A percentile compares a stretch with the other conserved stretches of the same genome.
These are phyloP conservation scores for Saccharomycopsis microspora DNA, from an alignment of 805 yeast species.

Conservation along the genomic window DNA sequence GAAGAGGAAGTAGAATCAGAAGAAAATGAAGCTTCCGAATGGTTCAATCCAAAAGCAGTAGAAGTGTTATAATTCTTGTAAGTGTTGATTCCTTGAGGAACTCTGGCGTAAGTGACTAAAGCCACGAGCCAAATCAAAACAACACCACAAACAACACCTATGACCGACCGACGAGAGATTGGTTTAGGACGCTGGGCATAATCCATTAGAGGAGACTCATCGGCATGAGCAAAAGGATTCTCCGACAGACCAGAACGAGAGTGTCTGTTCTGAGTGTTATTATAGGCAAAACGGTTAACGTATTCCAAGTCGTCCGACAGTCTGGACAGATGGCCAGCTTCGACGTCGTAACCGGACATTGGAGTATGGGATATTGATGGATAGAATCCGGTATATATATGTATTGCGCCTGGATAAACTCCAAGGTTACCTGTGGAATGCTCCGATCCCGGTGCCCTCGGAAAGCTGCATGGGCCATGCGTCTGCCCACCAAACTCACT, in stretches of 20 bases:
- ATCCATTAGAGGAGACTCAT: too few species aligned
- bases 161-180: constrained; percentile 4
- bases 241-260: constrained; percentile 12
- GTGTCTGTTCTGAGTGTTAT: constrained; percentile 9
- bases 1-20: neutral
- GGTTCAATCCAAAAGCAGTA: constrained; percentile 3
- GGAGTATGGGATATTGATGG: neutral
- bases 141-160: constrained; percentile 9
- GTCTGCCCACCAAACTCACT: neutral
- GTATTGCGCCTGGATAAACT: neutral
- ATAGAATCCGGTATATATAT: neutral
- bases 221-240: neutral
- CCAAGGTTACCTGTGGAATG: neutral
- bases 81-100: constrained; percentile 16
- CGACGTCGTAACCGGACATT: constrained; percentile 1
- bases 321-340: neutral
- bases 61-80: constrained; percentile 13
- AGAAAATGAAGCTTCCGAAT: neutral
- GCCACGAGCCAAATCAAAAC: constrained; percentile 21
- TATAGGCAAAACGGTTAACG: constrained; percentile 21
- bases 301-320: constrained; percentile 15
- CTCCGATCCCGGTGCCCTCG: neutral
- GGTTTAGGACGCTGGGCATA: constrained; percentile 6
- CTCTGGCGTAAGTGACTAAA: constrained; percentile 19
- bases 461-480: neutral